phyloP scores from a whole-genome alignment of 2,329 filamentous ascomycete genomes.

The Metarhizium album region DNA sequence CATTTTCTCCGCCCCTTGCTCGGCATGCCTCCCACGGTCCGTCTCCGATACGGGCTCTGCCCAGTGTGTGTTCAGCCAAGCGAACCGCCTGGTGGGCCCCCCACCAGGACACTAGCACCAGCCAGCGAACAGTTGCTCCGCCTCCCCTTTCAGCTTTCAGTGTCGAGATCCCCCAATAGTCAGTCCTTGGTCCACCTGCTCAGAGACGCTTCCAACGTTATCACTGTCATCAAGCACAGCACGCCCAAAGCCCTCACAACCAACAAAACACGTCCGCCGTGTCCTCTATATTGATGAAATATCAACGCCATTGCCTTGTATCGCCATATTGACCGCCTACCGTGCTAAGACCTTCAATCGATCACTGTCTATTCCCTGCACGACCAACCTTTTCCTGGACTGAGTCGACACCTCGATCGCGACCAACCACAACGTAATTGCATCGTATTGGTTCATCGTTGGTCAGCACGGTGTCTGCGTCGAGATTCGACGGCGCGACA shows the following conservation, averaged over 20 bases:
- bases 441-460: not conserved
- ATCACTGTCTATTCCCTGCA: too few relatives aligned
- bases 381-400: not conserved
- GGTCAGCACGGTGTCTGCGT: not conserved
- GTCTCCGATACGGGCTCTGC: not conserved
- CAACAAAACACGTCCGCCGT: not conserved
- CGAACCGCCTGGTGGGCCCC: too few relatives aligned
- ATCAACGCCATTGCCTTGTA: not conserved
- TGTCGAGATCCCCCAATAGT: too few relatives aligned
- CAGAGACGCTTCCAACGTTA: not conserved
- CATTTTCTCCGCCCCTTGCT: not conserved
- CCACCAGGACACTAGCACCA: too few relatives aligned
- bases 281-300: not conserved
- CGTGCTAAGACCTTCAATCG: not conserved
- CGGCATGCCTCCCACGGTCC: not conserved
- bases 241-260: not conserved
- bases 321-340: not conserved
- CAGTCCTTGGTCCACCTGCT: not conserved
- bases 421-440: not conserved
- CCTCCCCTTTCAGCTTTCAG: too few relatives aligned
- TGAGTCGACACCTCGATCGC: not conserved
- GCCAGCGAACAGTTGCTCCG: not conserved
- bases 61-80: not conserved
- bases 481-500: not conserved
- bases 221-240: not conserved